Evolutionary conservation across 306 rosid species (phyloP), one percentile per base, ranked within the genome.

Genomic region (Coriaria nepalensis): DNA sequence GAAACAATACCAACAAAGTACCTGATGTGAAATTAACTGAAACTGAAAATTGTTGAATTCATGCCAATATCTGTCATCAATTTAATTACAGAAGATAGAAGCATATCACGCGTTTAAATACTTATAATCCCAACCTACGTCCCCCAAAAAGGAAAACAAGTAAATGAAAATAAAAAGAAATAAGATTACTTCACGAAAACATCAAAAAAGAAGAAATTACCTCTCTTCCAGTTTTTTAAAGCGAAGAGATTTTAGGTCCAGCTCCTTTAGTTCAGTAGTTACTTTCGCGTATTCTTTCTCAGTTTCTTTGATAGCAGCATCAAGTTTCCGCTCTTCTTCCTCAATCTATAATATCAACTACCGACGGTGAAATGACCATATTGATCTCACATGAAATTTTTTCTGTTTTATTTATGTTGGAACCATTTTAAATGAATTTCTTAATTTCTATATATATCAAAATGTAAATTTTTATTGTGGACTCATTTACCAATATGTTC

Each of bases 1-100:
- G 11, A 55, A 43, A 8, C 7, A 15, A 35, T 29, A 8, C 8
- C 12, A 50, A 52, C 10, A 4, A 52, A 72, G 40, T 60, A 90
- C 98, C 98, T 90, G 98, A 71, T 79, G 81, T 12, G 81, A 81
- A 58, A 75, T 81, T 58, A 90, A 79, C 60, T 90, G 98, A 75
- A 81, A 90, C 68, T 90, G 98, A 68, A 85, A 90, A 71, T 80
- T 85, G 56, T 90, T 90, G 70, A 77, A 90, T 57, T 81, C 94
- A 5, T 85, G 98, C 98, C 98, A 90, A 57, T 90, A 90, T 82
- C 98, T 90, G 82, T 49, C 37, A 66, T 40, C 67, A 45, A 55
- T 68, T 56, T 53, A 47, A 55, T 63, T 37, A 42, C 57, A 34
- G 50, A 60, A 60, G 36, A 51, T 11, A 49, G 12, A 50, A 53